Conservation (phyloP, 805 yeast genomes). For the Candida railenensis region DNA sequence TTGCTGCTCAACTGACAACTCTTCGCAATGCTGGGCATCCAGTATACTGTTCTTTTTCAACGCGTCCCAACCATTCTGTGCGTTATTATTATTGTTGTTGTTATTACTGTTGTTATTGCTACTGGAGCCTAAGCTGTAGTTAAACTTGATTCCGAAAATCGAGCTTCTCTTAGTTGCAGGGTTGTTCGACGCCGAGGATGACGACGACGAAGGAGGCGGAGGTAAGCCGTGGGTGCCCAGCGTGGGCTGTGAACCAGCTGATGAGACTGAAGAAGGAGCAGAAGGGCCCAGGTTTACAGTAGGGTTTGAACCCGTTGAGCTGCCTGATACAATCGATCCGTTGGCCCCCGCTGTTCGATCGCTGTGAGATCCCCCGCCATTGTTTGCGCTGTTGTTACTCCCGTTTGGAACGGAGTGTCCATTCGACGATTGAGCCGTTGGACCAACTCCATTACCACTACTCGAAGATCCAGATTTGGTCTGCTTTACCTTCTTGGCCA, state of each 20-base stretch:
- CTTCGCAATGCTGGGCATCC: conserved; percentile 31
- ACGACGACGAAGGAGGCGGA: too few relatives aligned
- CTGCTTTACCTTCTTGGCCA: conserved; percentile 30
- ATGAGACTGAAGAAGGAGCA: too few relatives aligned
- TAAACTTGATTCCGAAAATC: conserved; percentile 41
- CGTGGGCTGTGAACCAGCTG: too few relatives aligned
- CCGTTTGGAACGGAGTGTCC: neutral
- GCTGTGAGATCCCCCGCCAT: neutral
- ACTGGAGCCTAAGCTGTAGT: conserved; percentile 8
- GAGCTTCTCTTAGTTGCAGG: conserved; percentile 38
- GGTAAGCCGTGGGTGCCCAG: too few relatives aligned
- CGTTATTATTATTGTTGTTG: neutral
- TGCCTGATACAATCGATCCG: neutral
- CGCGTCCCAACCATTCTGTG: conserved; percentile 3
- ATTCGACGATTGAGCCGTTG: conserved; percentile 3
- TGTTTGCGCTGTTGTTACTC: conserved; percentile 1
- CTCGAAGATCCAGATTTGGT: conserved; percentile 9
- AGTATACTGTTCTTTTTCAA: conserved; percentile 13
- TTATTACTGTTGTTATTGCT: conserved; percentile 2
- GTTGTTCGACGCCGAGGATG: too few relatives aligned
- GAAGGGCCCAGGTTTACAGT: neutral
- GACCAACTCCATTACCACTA: conserved; percentile 4
- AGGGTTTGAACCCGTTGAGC: neutral
- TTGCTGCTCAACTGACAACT: conserved; percentile 33
- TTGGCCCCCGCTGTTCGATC: neutral